Evolutionary conservation across 148 eudicot species (phyloP).

Genomic region (Camellia sinensis): DNA sequence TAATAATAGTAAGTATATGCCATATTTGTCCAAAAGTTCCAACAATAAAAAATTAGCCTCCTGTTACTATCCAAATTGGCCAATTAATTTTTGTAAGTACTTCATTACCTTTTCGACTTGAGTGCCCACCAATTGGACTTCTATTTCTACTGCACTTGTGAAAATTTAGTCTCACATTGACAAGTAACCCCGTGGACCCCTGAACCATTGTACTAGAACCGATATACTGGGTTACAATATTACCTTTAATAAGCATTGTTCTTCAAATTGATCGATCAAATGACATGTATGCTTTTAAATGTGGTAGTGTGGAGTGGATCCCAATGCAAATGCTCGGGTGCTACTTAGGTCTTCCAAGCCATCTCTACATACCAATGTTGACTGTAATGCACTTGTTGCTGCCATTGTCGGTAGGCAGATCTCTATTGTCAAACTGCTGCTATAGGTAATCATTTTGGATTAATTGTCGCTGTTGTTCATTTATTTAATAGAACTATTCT

Average conservation of each 20-base stretch:
- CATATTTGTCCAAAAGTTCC: neutral
- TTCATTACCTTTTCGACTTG: neutral
- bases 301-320: slow-evolving; percentile 58
- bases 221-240: neutral
- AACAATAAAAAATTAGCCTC: neutral
- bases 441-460: slow-evolving; percentile 35
- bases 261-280: neutral
- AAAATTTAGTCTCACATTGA: neutral
- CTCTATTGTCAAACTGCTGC: slow-evolving; percentile 47
- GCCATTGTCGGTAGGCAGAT: slow-evolving; percentile 57
- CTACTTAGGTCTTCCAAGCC: slow-evolving; percentile 66
- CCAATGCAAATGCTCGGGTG: slow-evolving; percentile 53
- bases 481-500: neutral
- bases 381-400: slow-evolving; percentile 63
- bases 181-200: neutral
- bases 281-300: neutral
- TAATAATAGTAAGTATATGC: neutral
- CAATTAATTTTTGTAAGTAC: neutral
- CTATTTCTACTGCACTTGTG: too few species aligned
- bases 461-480: neutral
- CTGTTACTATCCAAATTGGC: neutral
- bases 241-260: neutral
- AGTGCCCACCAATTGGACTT: neutral
- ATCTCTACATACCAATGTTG: slow-evolving; percentile 52
- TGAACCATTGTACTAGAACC: neutral